Evolutionary conservation across 805 yeast genomes (phyloP), one percentile per base, ranked within the genome.

Genomic region (Starmerella lactis-condensi): DNA sequence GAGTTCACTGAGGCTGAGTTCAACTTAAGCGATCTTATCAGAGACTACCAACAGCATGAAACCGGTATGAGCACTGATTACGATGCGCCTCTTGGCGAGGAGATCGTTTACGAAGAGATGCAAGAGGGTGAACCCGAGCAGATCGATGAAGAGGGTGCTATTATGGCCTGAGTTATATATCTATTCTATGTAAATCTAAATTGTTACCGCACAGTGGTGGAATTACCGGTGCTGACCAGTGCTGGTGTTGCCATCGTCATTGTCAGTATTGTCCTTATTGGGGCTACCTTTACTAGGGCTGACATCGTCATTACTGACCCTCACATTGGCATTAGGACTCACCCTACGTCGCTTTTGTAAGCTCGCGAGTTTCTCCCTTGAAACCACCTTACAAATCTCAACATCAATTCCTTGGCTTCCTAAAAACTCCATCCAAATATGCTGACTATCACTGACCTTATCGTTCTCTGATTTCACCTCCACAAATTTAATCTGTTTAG

Each of bases 1-100:
- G 94, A 82, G 61, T 82, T 82, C 57, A 69, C 81, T 36, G 94
- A 82, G 62, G 94, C 94, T 32, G 91, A 79, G 60, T 72, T 85
- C 33, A 77, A 82, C 54, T 71, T 82, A 82, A 69, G 67, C 45
- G 94, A 82, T 58, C 64, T 82, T 51, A 82, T 81, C 34, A 69
- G 73, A 50, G 94, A 82, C 58, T 73, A 82, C 54, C 89, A 78
- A 61, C 93, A 82, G 60, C 78, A 81, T 61, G 93, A 81, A 15
- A 71, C 43, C 77, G 74, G 47, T 75, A 69, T 23, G 33, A 29
- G 18, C 8, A 22, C 22, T 23, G 31, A 33, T 9, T 19, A 30
- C 27, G 29, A 21, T 19, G 33, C 6, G 17, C 29, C 6, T 21
- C 12, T 18, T 17, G 30, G 28, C 26, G 17, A 32, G 29, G 30